Percentiles rank a stretch among this genome's conserved stretches.
Conservation (phyloP, 495 filamentous ascomycete genomes). For the Aspergillus diversus region DNA sequence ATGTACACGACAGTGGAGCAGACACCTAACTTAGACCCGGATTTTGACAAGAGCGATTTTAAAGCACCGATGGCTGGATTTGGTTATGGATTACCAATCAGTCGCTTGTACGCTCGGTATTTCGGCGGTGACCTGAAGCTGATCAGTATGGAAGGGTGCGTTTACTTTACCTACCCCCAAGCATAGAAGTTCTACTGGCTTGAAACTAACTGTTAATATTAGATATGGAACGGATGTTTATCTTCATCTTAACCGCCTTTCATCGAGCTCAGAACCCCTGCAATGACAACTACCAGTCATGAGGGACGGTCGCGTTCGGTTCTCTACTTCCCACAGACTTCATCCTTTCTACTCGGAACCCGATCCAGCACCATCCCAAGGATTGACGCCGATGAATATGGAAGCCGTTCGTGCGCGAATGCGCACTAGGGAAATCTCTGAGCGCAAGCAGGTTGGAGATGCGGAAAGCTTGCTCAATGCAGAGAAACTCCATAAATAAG, state of each 20-base stretch:
- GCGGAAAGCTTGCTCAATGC: constrained; percentile 61
- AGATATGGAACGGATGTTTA: constrained; percentile 99
- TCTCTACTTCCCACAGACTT: constrained; percentile 50
- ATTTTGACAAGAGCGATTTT: constrained; percentile 99
- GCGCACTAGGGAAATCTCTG: constrained; percentile 72
- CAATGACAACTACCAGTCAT: constrained; percentile 99
- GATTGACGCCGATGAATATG: constrained; percentile 79
- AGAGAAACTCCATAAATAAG: constrained; percentile 32
- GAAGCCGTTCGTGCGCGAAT: constrained; percentile 56
- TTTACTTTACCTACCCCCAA: constrained; percentile 11
- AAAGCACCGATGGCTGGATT: constrained; percentile 99
- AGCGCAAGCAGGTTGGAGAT: constrained; percentile 86
- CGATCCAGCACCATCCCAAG: constrained; percentile 61
- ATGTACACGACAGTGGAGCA: constrained; percentile 99
- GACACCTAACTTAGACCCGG: constrained; percentile 91
- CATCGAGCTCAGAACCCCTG: constrained; percentile 91
- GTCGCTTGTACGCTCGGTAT: constrained; percentile 90
- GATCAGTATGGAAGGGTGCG: constrained; percentile 99
- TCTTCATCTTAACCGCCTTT: constrained; percentile 93
- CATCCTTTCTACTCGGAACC: constrained; percentile 46
- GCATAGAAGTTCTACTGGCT: constrained; percentile 3
- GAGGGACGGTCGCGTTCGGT: constrained; percentile 68
- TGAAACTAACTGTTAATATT: constrained; percentile 17
- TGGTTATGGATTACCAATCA: constrained; percentile 93
- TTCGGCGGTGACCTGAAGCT: constrained; percentile 96